Base-by-base conservation (phyloP, 2,329 filamentous ascomycete genomes). In the Penicillium sp. region DNA sequence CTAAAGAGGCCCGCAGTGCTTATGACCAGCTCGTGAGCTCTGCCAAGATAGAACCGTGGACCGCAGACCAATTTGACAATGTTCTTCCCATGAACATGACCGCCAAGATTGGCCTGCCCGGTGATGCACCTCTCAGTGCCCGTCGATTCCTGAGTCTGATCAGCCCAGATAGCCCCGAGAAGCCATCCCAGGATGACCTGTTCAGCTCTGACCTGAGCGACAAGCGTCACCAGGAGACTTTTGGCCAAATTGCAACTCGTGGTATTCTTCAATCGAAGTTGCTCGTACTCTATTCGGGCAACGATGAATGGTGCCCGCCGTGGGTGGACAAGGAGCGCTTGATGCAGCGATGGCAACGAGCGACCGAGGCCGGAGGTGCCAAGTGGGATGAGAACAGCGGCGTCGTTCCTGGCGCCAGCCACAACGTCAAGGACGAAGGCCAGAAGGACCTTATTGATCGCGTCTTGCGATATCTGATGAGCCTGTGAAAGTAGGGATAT, bases 191-290 rank as follows among this genome's bases (percentile, higher is more conserved):
- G 52, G 92, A 96, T 67, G 92, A 96, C 67, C 90, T 88, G 65
- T 96, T 95, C 73, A 92, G 88, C n/a, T 85, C 84, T 2, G 88
- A 94, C 65, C 73, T 94, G n/a, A 69, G 75, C 0, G 79, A 83
- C 38, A 76, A 81, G 28, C 75, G 78, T 16, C 74, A 91, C 6
- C 64, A 70, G 22, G 68, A 68, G 13, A 86, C 86, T n/a, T 96
- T 92, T 80, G 81, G 84, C 3, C 74, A 63, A 56, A 68, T 79
- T 33, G 61, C 64, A 1, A 46, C 64, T 18, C 57, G 64, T 13
- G 73, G 72, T 0, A 45, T 77, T 16, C 42, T 78, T 48, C 67
- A 63, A 50, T 64, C 64, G 4, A 74, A 67, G 44, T 48, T 77
- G 49, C 64, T 79, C 58, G 71, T 76, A 13, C 57, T 80, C 39